A percentile compares a stretch with the other conserved stretches of the same genome.
Conservation (phyloP, 306 rosid species). For the Sphenostylis stenocarpa region DNA sequence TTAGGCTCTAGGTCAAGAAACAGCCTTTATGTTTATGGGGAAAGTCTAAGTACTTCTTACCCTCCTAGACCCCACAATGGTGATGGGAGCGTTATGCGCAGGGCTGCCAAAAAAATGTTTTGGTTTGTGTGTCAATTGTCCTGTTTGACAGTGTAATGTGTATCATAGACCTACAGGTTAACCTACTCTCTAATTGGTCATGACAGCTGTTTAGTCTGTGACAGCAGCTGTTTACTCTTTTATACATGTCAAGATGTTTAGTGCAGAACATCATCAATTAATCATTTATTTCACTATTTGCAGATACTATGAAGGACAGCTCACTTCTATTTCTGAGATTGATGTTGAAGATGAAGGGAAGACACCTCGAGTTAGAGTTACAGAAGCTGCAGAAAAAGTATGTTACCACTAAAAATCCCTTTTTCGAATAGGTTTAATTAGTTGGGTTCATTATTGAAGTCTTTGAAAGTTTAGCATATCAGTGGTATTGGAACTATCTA, state of each 20-base stretch:
- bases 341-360: constrained; percentile 56
- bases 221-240: too few relatives aligned
- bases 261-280: background rate
- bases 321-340: constrained; percentile 74
- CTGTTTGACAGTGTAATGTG: background rate
- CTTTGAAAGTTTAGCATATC: background rate
- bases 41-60: background rate
- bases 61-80: background rate
- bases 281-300: constrained; percentile 20
- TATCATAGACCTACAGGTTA: too few relatives aligned
- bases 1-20: background rate
- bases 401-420: background rate
- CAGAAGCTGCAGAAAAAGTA: constrained; percentile 92
- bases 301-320: constrained; percentile 95
- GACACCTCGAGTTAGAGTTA: constrained; percentile 51
- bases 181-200: too few relatives aligned
- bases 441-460: background rate
- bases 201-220: too few relatives aligned
- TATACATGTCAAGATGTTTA: background rate
- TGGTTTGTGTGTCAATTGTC: background rate
- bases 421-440: constrained; percentile 16
- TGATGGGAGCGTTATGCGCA: background rate
- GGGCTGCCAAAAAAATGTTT: background rate
- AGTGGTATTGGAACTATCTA: background rate
- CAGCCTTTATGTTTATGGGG: background rate